Evolutionary conservation across 148 eudicot genomes (phyloP).

Genomic region (Rhododendron simsii): DNA sequence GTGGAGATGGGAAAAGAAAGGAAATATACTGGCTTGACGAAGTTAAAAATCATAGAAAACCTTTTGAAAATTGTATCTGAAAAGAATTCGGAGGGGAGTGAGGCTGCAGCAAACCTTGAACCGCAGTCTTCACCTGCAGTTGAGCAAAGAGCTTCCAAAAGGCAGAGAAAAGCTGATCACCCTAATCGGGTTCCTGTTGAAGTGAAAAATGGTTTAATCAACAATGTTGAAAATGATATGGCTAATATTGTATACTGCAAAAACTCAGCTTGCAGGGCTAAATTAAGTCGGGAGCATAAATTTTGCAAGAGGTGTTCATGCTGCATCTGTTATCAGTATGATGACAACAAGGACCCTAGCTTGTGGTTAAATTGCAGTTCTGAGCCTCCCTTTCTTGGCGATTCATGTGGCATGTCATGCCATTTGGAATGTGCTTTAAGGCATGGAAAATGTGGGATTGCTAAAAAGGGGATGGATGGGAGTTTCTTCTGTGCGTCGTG

Average conservation of each 20-base stretch:
- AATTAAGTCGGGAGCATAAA: conserved; percentile 34
- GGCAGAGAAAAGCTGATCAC: conserved; percentile 56
- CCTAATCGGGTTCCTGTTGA: conserved; percentile 33
- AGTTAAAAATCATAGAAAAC: conserved; percentile 69
- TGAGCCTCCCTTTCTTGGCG: conserved; percentile 64
- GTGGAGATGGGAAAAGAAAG: conserved; percentile 89
- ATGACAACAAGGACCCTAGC: conserved; percentile 94
- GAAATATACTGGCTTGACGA: conserved; percentile 79
- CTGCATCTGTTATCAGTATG: conserved; percentile 74
- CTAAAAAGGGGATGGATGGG: conserved; percentile 55
- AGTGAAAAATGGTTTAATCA: conserved; percentile 22
- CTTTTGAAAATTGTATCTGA: conserved; percentile 70
- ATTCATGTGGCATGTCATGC: conserved; percentile 75
- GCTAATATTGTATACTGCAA: conserved; percentile 41
- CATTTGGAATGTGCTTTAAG: conserved; percentile 82
- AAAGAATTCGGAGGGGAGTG: conserved; percentile 38
- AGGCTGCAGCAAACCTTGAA: conserved; percentile 15
- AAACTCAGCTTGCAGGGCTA: conserved; percentile 79
- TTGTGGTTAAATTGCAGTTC: conserved; percentile 81
- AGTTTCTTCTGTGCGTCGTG: conserved; percentile 77
- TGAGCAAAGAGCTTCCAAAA: conserved; percentile 41
- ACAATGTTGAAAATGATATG: conserved; percentile 20
- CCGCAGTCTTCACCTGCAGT: conserved; percentile 22
- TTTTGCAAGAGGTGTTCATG: conserved; percentile 94
- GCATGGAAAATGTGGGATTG: conserved; percentile 62